Percentiles rank a stretch among this genome's conserved stretches.
Conservation (phyloP, 2,329 filamentous ascomycete species). For the Venturia asperata region DNA sequence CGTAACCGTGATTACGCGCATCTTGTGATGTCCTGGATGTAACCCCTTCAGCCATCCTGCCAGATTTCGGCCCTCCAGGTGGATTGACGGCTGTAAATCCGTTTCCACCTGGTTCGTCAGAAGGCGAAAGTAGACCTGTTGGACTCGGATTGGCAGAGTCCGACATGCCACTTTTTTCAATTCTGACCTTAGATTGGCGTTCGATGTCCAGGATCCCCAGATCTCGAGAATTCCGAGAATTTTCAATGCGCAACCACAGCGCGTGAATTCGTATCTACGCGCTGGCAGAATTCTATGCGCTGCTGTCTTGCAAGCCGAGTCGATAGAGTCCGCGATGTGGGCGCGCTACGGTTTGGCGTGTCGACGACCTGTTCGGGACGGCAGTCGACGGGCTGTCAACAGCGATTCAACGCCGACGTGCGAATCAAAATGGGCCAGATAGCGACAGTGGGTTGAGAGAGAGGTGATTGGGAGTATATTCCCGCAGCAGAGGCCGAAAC, state of each 20-base stretch:
- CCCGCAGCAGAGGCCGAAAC: neutral
- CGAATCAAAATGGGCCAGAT: neutral
- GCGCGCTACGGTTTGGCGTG: neutral
- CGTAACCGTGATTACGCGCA: neutral
- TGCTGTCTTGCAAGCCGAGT: neutral
- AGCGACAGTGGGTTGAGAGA: neutral
- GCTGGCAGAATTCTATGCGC: neutral
- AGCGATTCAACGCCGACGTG: neutral
- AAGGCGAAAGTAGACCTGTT: slow-evolving; percentile 13
- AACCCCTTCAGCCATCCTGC: neutral
- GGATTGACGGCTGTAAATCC: slow-evolving; percentile 19
- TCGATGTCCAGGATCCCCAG: neutral
- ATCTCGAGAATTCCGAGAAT: neutral
- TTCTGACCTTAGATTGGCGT: neutral
- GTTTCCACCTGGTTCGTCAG: slow-evolving; percentile 8
- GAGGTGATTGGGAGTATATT: neutral
- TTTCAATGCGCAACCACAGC: neutral
- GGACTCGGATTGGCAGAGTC: slow-evolving; percentile 6
- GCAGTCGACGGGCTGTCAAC: neutral
- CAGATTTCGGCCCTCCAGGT: neutral
- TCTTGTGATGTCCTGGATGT: neutral
- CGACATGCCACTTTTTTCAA: neutral
- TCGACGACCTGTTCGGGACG: neutral
- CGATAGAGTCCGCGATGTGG: neutral
- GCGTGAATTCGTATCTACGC: neutral